Percentiles rank a stretch among this genome's conserved stretches.
These are phyloP conservation scores for Colletotrichum theobromicola DNA, from an alignment of 2,329 filamentous ascomycete genomes.

Conservation along the genomic window DNA sequence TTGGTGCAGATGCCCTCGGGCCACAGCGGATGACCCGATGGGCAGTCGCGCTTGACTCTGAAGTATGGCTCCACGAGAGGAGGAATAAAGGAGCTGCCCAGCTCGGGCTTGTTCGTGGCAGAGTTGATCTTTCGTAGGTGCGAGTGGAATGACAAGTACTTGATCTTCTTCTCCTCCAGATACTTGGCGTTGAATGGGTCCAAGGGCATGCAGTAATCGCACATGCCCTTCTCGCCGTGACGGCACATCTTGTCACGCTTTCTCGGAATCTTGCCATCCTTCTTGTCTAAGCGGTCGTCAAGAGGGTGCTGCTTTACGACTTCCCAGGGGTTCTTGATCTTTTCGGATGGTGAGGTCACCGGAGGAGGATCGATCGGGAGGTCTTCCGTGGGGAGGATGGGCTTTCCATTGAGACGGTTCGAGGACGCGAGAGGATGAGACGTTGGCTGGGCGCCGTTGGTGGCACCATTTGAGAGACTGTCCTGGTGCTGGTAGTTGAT, in stretches of 20 bases:
- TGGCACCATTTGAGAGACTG: conserved; percentile 39
- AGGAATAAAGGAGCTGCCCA: conserved; percentile 93
- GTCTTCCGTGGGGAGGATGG: conserved; percentile 72
- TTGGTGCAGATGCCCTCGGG: conserved; percentile 98
- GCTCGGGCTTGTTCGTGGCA: conserved; percentile 93
- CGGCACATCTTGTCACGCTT: conserved; percentile 89
- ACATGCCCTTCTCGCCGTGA: conserved; percentile 97
- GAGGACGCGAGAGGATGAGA: conserved; percentile 49
- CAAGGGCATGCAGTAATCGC: conserved; percentile 96
- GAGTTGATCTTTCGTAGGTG: conserved; percentile 95
- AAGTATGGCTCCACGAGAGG: conserved; percentile 93
- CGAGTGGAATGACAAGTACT: conserved; percentile 95
- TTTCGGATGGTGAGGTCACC: conserved; percentile 59
- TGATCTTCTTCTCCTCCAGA: conserved; percentile 95
- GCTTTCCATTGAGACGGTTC: conserved; percentile 79
- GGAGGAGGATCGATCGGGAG: conserved; percentile 63
- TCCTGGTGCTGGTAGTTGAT: conserved; percentile 74
- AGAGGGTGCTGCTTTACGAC: conserved; percentile 85
- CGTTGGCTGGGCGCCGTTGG: conserved; percentile 38
- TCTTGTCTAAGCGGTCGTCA: conserved; percentile 85
- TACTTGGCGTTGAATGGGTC: conserved; percentile 93
- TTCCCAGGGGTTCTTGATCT: conserved; percentile 92
- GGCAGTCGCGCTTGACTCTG: conserved; percentile 86
- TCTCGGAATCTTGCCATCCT: conserved; percentile 87
- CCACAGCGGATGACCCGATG: conserved; percentile 91